Base-by-base conservation (phyloP, 768 basidiomycete genomes). In the Leccinum rimulosum region DNA sequence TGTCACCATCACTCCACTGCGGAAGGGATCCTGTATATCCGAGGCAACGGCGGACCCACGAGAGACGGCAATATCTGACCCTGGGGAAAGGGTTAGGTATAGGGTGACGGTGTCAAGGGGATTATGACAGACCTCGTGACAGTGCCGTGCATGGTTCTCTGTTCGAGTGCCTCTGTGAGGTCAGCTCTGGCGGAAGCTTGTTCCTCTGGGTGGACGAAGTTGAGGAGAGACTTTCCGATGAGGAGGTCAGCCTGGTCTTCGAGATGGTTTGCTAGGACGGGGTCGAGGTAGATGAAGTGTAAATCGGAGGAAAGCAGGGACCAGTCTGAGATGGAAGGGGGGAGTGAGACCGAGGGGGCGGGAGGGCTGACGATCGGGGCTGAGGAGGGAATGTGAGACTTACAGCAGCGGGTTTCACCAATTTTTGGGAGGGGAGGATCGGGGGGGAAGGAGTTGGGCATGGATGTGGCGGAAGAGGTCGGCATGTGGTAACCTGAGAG, bases 171-270 rank as follows among this genome's bases (percentile, higher is more conserved):
- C 52, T 83, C 81, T 54, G 85, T 82, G 43, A 94, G 80, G 76
- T 94, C 93, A 11, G 81, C 76, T 64, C 82, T 82, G 4, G 92
- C 92, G 10, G 87, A 87, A 0, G 81, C 78, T 64, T 88, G 84
- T 66, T 94, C 92, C 61, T 92, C 91, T 60, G 92, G 92, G 68
- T 94, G 92, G 36, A 94, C 87, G 70, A 91, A 94, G 43, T 79
- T 77, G 57, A 93, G 77, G 49, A 94, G 81, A 17, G 85, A 84
- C 68, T 83, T 84, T 62, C 87, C 89, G 59, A 89, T 76, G 65
- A 94, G 81, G 31, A 76, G 68, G n/a, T 82, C 77, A 0, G 89
- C 86, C 72, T 93, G 85, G 54, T 84, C 80, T 38, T 80, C 83
- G 66, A 94, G 86, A 71, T 94, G 91, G 68, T 63, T 72, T 14